These are phyloP conservation scores for Podospora appendiculata DNA, from an alignment of 495 filamentous ascomycete species.

Conservation along the genomic window DNA sequence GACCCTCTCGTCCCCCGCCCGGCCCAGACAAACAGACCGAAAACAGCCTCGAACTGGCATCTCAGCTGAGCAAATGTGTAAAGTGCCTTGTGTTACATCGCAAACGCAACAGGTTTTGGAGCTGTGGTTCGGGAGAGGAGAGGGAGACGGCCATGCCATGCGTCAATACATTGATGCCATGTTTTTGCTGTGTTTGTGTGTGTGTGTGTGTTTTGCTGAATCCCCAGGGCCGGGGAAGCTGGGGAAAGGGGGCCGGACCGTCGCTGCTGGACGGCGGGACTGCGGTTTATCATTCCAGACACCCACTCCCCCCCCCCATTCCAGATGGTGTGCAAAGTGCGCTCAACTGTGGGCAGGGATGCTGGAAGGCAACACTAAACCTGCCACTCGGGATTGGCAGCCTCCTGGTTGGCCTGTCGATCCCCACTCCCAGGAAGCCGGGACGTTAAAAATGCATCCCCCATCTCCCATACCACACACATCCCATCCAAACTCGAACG, in stretches of 20 bases:
- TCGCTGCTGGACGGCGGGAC: too few species aligned
- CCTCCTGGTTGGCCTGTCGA: background rate
- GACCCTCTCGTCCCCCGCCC: too few species aligned
- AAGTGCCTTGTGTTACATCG: too few species aligned
- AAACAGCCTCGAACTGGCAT: background rate
- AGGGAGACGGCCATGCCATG: too few species aligned
- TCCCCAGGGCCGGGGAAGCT: conserved; percentile 4
- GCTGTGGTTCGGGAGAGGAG: too few species aligned
- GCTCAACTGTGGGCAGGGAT: background rate
- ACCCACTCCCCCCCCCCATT: background rate
- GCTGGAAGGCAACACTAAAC: background rate
- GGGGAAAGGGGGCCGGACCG: conserved; percentile 2
- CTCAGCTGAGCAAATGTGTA: too few species aligned
- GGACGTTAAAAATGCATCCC: conserved; percentile 3
- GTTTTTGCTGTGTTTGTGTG: too few species aligned
- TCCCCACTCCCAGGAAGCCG: conserved; percentile 5
- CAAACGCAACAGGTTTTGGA: too few species aligned
- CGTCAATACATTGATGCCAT: too few species aligned
- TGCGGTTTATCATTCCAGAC: background rate
- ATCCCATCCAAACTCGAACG: too few species aligned
- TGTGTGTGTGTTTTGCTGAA: background rate
- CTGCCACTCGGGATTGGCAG: background rate
- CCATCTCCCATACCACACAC: too few species aligned
- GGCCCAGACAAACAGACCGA: background rate
- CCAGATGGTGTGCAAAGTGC: background rate